phyloP scores from a whole-genome alignment of 2,329 filamentous ascomycete genomes.

The Fusarium xyrophilum region DNA sequence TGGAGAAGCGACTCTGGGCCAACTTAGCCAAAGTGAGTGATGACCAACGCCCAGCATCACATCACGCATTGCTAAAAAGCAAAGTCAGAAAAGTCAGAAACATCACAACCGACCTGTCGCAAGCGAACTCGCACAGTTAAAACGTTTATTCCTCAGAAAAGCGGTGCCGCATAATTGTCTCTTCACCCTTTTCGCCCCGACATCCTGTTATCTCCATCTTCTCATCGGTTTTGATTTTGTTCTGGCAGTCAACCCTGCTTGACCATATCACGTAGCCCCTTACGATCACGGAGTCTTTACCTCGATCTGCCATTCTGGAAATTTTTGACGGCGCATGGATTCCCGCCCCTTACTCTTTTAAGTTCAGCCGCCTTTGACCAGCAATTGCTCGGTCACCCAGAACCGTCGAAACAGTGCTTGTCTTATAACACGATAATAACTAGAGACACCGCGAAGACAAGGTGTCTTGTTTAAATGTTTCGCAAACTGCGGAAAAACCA shows the following conservation, averaged over 20 bases:
- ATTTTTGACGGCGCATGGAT: slow-evolving; percentile 27
- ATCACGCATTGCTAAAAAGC: slow-evolving; percentile 40
- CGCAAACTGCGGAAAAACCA: slow-evolving; percentile 46
- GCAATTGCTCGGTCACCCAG: slow-evolving; percentile 2
- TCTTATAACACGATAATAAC: slow-evolving; percentile 2
- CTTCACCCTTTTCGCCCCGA: slow-evolving; percentile 4
- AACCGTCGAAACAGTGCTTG: background rate
- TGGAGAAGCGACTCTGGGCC: slow-evolving; percentile 29
- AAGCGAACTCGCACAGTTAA: slow-evolving; percentile 12
- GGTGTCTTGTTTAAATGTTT: slow-evolving; percentile 48
- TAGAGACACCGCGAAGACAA: slow-evolving; percentile 19
- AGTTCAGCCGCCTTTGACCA: slow-evolving; percentile 18
- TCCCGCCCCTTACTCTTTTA: slow-evolving; percentile 26
- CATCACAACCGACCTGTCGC: slow-evolving; percentile 34
- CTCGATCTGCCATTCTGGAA: slow-evolving; percentile 6
- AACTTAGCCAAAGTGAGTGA: slow-evolving; percentile 36
- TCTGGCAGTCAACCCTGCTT: slow-evolving; percentile 7
- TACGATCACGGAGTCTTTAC: slow-evolving; percentile 10
- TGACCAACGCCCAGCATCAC: slow-evolving; percentile 33
- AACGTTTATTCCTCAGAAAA: slow-evolving; percentile 11
- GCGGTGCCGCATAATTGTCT: slow-evolving; percentile 25
- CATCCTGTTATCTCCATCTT: slow-evolving; percentile 19
- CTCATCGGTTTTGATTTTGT: slow-evolving; percentile 17
- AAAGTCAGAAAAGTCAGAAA: slow-evolving; percentile 38
- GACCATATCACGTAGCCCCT: slow-evolving; percentile 16